Evolutionary conservation across 1,284 basidiomycete species (phyloP), one percentile per base, ranked within the genome.

Genomic region (Apiotrichum laibachii): DNA sequence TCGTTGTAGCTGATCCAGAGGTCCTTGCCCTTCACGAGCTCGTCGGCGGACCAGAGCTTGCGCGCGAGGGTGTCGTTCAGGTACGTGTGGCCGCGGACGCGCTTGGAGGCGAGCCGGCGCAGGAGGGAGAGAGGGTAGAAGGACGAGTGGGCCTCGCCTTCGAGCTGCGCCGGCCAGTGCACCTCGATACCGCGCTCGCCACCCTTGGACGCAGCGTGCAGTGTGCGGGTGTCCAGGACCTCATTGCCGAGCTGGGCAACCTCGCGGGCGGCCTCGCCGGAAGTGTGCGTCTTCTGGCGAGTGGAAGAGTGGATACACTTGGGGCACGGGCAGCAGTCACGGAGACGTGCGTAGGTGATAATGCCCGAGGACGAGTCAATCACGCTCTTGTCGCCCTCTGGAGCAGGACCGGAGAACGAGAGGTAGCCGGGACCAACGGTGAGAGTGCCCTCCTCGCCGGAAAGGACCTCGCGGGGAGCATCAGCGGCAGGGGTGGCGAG

Each of bases 221-320:
- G 22, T 11, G 18, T 68, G 71, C 9, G 67, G 71, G 42, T 73
- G 40, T 79, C 81, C 56, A 81, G 80, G 57, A 81, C 45, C 15
- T 82, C 1, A 82, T 77, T 68, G 83, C 80, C 58, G 80, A 80
- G 53, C 18, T 11, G n/a, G 19, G 34, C 42, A n/a, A 61, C 57
- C 5, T 50, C 42, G 34, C 59, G 57, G 16, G 33, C 50, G 15
- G 63, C 63, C 49, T 64, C 63, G 37, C 60, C 60, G 2, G 60
- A 81, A 6, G 78, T 89, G 71, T 88, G 86, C 1, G 92, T 81
- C 64, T 89, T 90, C 76, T 93, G 90, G 12, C 78, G 79, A 0
- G 87, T 90, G n/a, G 84, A 82, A 0, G 86, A 84, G 69, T 93
- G 87, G 7, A 91, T 80, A 60, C 86, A 89, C 10, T 78, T 69